Percentiles rank a stretch among this genome's conserved stretches.
These are phyloP conservation scores for Oryza punctata DNA, from an alignment of 176 grass and related monocot genomes.

Conservation along the genomic window DNA sequence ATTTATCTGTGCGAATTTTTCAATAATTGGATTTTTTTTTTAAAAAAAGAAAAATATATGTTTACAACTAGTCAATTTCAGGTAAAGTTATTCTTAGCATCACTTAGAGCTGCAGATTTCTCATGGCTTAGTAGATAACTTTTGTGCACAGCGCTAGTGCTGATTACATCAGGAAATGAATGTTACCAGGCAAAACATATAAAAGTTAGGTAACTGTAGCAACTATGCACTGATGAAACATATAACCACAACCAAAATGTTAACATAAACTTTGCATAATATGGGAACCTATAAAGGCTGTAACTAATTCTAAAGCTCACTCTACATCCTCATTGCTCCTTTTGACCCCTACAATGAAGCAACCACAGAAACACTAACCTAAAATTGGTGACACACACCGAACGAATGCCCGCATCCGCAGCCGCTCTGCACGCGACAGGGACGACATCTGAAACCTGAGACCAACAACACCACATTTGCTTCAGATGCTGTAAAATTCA, in stretches of 20 bases:
- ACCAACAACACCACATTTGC: slow-evolving; percentile 3
- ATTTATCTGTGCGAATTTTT: background rate
- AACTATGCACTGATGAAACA: background rate
- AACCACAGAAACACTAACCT: slow-evolving; percentile 46
- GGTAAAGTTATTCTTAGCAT: slow-evolving; percentile 3
- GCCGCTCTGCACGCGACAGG: slow-evolving; percentile 89
- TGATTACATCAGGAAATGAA: background rate
- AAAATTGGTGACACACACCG: slow-evolving; percentile 93
- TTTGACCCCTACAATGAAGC: background rate
- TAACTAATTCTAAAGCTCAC: background rate
- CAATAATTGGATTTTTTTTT: no score
- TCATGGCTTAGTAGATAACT: background rate
- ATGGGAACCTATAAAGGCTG: background rate
- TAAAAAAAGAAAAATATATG: background rate
- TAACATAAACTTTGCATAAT: background rate
- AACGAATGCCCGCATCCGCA: slow-evolving; percentile 90
- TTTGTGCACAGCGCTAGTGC: background rate
- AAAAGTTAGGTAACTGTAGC: background rate
- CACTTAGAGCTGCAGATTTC: background rate
- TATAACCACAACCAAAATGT: background rate
- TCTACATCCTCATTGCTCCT: background rate
- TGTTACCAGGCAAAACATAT: background rate
- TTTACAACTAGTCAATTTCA: background rate
- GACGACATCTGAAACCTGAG: slow-evolving; percentile 95
- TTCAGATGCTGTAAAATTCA: slow-evolving; percentile 14